These are phyloP conservation scores for Ophiostoma sp. DNA, from an alignment of 2,329 filamentous ascomycete species.

Conservation along the genomic window DNA sequence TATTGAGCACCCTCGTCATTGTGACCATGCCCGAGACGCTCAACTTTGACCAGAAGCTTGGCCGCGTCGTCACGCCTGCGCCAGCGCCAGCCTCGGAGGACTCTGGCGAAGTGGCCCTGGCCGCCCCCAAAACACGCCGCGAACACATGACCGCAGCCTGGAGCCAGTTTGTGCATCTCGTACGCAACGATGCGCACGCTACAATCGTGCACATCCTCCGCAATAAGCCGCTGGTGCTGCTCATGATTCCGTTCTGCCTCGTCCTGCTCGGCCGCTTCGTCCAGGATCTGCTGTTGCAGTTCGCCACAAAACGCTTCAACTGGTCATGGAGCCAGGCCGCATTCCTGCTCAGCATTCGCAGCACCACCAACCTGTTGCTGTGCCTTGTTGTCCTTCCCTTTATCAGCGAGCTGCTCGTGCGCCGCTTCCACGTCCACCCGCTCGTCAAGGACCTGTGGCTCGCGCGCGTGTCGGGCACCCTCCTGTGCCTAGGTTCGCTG, in stretches of 20 bases:
- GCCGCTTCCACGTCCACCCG: constrained; percentile 31
- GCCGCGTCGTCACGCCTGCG: constrained; percentile 23
- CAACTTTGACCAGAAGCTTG: constrained; percentile 28
- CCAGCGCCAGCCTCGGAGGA: constrained; percentile 17
- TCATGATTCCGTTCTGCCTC: constrained; percentile 37
- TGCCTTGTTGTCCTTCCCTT: constrained; percentile 38
- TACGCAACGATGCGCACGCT: constrained; percentile 28
- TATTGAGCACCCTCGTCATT: constrained; percentile 31
- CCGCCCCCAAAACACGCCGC: neutral
- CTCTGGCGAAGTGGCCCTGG: neutral
- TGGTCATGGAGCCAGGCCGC: constrained; percentile 45
- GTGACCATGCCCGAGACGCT: constrained; percentile 42
- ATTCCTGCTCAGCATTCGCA: constrained; percentile 38
- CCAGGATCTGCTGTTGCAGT: constrained; percentile 45
- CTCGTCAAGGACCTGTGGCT: constrained; percentile 40
- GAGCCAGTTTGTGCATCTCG: constrained; percentile 1
- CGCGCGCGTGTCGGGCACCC: constrained; percentile 33
- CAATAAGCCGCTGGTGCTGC: constrained; percentile 36
- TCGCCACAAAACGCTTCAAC: constrained; percentile 46
- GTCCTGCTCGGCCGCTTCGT: constrained; percentile 34
- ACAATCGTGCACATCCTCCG: constrained; percentile 39
- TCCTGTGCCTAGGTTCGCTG: constrained; percentile 35
- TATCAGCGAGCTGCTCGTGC: constrained; percentile 31
- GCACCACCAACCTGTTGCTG: constrained; percentile 36
- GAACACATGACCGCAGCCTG: neutral